Conservation (phyloP, 345 rosid genomes). For the Rhodamnia argentea region DNA sequence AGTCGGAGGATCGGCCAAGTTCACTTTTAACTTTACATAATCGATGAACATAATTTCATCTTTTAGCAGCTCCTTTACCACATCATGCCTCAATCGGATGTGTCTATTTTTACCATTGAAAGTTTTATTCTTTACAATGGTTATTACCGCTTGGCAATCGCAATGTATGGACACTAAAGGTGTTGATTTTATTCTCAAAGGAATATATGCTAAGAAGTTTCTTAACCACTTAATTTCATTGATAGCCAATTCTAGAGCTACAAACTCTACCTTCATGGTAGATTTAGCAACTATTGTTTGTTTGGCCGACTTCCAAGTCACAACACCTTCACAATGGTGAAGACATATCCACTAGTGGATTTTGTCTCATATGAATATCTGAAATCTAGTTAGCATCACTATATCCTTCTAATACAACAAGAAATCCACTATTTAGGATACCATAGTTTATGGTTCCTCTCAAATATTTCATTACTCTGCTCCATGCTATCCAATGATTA, state of each 20-base stretch:
- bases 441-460: too few species aligned
- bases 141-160: background rate
- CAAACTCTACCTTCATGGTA: background rate
- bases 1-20: accelerated
- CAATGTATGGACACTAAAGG: background rate
- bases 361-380: too few species aligned
- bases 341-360: too few species aligned
- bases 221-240: background rate
- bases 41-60: background rate
- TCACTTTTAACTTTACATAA: background rate
- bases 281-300: background rate
- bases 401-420: too few species aligned
- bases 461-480: too few species aligned
- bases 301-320: background rate
- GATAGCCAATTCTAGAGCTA: background rate
- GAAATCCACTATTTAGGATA: too few species aligned
- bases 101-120: background rate
- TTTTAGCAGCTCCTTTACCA: background rate
- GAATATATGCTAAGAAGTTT: background rate
- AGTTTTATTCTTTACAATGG: background rate
- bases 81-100: background rate
- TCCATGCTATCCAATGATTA: too few species aligned
- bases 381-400: too few species aligned
- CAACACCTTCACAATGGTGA: background rate
- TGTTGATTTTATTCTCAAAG: background rate